Conservation (phyloP, 176 grass and related monocot genomes). For the Eragrostis curvula region DNA sequence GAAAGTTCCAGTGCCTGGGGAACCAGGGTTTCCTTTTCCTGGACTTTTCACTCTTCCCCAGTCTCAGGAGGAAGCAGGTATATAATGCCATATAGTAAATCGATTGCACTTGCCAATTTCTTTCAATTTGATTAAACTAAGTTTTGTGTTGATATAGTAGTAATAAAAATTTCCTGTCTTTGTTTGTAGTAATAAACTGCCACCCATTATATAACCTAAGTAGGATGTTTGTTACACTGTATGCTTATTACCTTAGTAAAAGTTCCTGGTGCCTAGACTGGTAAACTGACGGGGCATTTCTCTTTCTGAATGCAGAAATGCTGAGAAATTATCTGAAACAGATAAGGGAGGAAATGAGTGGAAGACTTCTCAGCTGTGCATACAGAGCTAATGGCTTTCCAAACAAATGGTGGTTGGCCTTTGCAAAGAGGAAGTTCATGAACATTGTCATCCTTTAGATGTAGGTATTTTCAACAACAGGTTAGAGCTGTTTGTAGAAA, state of each 20-base stretch:
- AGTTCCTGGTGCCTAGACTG: background rate
- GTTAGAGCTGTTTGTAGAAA: conserved; percentile 8
- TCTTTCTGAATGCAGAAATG: conserved; percentile 67
- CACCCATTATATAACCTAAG: background rate
- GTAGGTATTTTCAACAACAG: background rate
- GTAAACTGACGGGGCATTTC: background rate
- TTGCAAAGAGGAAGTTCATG: conserved; percentile 95
- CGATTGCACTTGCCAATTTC: background rate
- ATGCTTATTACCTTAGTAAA: background rate
- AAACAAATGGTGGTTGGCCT: conserved; percentile 97
- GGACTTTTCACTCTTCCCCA: conserved; percentile 83
- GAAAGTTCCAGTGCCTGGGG: conserved; percentile 95
- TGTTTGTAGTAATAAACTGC: background rate
- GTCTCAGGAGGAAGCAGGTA: conserved; percentile 88
- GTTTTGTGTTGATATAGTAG: background rate
- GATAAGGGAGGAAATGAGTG: conserved; percentile 97
- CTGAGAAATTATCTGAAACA: conserved; percentile 98
- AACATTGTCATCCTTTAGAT: conserved; percentile 86
- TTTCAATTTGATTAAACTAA: background rate
- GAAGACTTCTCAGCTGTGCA: conserved; percentile 91
- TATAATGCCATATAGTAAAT: background rate
- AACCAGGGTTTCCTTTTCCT: conserved; percentile 96
- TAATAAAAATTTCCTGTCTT: too few species aligned
- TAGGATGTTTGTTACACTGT: background rate
- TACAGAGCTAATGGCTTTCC: conserved; percentile 92